Base-by-base conservation (phyloP, 2,329 filamentous ascomycete species). In the Coleophoma cylindrospora region DNA sequence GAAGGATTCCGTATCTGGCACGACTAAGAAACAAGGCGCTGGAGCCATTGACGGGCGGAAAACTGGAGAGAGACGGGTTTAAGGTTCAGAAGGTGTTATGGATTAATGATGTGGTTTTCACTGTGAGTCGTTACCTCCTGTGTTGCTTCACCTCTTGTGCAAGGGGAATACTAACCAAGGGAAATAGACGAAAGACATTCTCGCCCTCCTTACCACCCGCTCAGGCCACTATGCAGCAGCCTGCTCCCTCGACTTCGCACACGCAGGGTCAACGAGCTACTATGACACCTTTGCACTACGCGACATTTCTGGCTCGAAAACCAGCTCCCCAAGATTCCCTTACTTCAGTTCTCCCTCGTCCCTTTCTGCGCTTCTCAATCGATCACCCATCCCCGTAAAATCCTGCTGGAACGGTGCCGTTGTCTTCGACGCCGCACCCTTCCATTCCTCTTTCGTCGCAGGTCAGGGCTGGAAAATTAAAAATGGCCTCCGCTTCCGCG, bases 1-100 rank as follows among this genome's bases (percentile, higher is more conserved):
- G 86, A 46, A 74, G 86, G 19, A 88, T 89, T 53, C 84, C 85
- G 1, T 89, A 84, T 60, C 69, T 89, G n/a, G 76, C 86, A 1
- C 72, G 68, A 34, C 58, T 86, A 49, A 74, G 86, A 34, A 89
- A 90, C 62, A 64, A 70, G 56, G 79, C 78, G n/a, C 64, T 89
- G 54, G 65, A 76, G 32, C 41, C 41, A 3, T 27, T 44, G 14
- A n/a, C 19, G 11, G 13, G n/a, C 22, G 36, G 36, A 14, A 38
- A 38, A 12, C 10, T 44, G 19, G 17, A 44, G 41, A 44, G n/a
- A 72, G n/a, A 68, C 56, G 10, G 15, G 1, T 55, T 43, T 12
- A 48, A 40, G 15, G 58, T 81, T 57, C 79, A 83, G 56, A 80
- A 74, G 58, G 68, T 84, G 15, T 61, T 84, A 15, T 84, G 81